Evolutionary conservation across 2,329 filamentous ascomycete genomes (phyloP).

Genomic region (Chalaropsis ovoidea): DNA sequence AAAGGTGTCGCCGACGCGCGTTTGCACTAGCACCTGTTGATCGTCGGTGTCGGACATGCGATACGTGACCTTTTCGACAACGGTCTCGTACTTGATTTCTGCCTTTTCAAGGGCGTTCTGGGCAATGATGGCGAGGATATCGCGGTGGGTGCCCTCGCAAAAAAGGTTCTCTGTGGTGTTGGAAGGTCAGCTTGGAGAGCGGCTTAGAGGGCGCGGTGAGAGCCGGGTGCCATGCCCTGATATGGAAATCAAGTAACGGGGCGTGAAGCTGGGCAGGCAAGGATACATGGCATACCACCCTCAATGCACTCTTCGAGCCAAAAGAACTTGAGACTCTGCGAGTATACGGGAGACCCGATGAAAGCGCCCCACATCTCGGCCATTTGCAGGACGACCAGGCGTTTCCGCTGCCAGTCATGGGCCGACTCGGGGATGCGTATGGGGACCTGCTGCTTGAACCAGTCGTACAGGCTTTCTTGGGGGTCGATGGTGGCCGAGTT

Average conservation of each 20-base stretch:
- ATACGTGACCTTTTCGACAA: slow-evolving; percentile 20
- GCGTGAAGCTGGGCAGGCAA: background rate
- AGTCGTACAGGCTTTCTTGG: slow-evolving; percentile 44
- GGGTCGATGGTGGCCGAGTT: slow-evolving; percentile 40
- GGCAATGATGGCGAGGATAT: slow-evolving; percentile 49
- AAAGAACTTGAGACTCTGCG: slow-evolving; percentile 64
- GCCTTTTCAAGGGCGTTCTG: slow-evolving; percentile 47
- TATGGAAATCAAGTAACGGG: background rate
- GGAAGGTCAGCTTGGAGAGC: background rate
- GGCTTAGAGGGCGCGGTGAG: background rate
- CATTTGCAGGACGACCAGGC: slow-evolving; percentile 41
- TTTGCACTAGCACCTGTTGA: slow-evolving; percentile 9
- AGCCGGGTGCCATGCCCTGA: background rate
- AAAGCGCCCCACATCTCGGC: slow-evolving; percentile 62
- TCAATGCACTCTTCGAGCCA: slow-evolving; percentile 72
- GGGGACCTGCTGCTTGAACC: slow-evolving; percentile 40
- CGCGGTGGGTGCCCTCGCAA: slow-evolving; percentile 49
- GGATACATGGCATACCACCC: slow-evolving; percentile 40
- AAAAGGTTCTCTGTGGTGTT: slow-evolving; percentile 45
- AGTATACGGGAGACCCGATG: slow-evolving; percentile 53
- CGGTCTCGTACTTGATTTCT: slow-evolving; percentile 35
- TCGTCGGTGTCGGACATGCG: background rate
- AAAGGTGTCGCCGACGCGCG: slow-evolving; percentile 28
- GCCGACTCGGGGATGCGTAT: slow-evolving; percentile 40
- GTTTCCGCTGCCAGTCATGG: slow-evolving; percentile 34